Base-by-base conservation (phyloP, 352 stramenopile genomes). In the Pythium vanterpoolii region DNA sequence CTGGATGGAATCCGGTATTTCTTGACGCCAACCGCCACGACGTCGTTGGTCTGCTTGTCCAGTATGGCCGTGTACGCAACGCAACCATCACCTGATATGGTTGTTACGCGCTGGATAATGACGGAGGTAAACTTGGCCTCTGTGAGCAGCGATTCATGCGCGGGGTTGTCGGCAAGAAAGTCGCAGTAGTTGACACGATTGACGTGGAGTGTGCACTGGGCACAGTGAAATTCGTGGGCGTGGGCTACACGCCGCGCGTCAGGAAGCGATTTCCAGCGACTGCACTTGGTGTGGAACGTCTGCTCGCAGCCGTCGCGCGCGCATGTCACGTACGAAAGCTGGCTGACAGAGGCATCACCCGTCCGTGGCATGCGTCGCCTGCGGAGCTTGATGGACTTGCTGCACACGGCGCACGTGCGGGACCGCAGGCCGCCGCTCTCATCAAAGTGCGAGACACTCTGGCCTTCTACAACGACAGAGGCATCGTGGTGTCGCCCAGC, bases 281-380 rank as follows among this genome's bases (percentile, higher is more conserved):
- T 90, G 67, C 82, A 92, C n/a, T 48, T 38, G 9, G 86, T 45
- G 49, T 92, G 82, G 46, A 78, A 87, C 21, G 73, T 78, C 60
- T 90, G 77, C 0, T 66, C 72, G 47, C 82, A 92, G 18, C 68
- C 68, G 21, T 83, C 73, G 24, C 60, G 64, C 3, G 72, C 69
- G 28, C 82, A 92, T 27, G 72, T 49, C 18, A 91, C 45, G 26
- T 68, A 82, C 9, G 36, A 14, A 7, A 52, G 19, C 8, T 46
- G 43, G 7, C 31, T 18, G 23, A 33, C 23, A 7, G 23, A 26
- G 4, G 46, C 57, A 4, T 42, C 26, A 19, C 56, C 18, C 19
- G 10, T 6, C 2, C 9, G 26, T 5, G 28, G 62, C 21, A 50
- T 69, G 5, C 56, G 48, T 23, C 67, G 70, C 36, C 58, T 50